Base-by-base conservation (phyloP, 345 rosid genomes). In the Sonneratia alba region DNA sequence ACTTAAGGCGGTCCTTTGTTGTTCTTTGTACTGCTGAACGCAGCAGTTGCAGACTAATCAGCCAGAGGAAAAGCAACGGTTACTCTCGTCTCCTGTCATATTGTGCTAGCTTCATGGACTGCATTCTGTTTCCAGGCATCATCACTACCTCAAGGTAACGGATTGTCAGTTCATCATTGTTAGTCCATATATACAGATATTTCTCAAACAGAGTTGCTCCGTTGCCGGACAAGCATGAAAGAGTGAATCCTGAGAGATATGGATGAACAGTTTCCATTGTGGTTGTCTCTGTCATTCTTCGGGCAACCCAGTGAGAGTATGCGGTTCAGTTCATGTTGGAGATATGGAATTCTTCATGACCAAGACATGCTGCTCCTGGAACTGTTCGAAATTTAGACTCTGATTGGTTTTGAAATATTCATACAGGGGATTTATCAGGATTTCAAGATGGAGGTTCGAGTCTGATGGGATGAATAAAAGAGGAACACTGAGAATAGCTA, bases 71-170 rank as follows among this genome's bases (percentile, higher is more conserved):
- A 51, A 21, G 1, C 13, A 34, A 24, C 72, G 1, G n/a, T 2
- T 24, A 6, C 8, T 65, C 15, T 43, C 67, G 51, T 48, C 42
- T 45, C 1, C 53, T 34, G 37, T 43, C 32, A 16, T 53, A 48
- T 22, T 51, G n/a, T 53, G 72, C 49, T 43, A 48, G 68, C 69
- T 74, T 78, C 64, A 87, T 89, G 95, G 89, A 85, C 36, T 84
- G 71, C 79, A 75, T 75, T 69, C 75, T 79, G 47, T 68, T 73
- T 24, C 77, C 82, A 19, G 81, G 59, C 71, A 69, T 70, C 71
- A 55, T 79, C 84, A 69, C 71, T 68, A 79, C 62, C 72, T 74
- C 87, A 78, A 76, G 88, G 83, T 82, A 40, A 51, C 27, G 21
- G 18, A 36, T 45, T 53, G 40, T 18, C 63, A 16, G 14, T 14